Base-by-base conservation (phyloP, 2,329 filamentous ascomycete genomes). In the Xylariales sp. region DNA sequence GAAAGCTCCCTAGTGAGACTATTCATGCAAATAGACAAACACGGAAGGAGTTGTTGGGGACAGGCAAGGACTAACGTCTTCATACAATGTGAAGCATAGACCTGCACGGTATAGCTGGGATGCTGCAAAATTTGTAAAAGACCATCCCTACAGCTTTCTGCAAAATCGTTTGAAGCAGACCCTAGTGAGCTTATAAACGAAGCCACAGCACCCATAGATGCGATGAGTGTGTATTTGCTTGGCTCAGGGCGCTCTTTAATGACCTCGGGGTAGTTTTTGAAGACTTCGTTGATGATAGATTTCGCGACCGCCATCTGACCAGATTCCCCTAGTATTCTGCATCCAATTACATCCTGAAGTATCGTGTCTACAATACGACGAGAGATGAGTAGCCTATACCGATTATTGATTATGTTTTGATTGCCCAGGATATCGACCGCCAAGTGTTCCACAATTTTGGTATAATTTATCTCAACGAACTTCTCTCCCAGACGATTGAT, bases 1-100 rank as follows among this genome's bases (percentile, higher is more conserved):
- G 90, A 90, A 34, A 99, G 85, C 76, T 99, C 96, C 70, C 96
- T 87, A 69, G 90, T 93, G 68, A 99, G 86, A 77, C 93, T 97
- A 79, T 97, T 97, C 91, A 98, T 94, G 79, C 94, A 98, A 53
- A 98, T 93, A 0, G 95, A 97, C 18, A 98, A 89, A 70, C 94
- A 96, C 2, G 93, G 93, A 5, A 98, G 83, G 5, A 99, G 87
- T 77, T 98, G 95, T 73, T 97, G 93, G 4, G 96, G 96, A 73
- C 94, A 97, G 14, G 94, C 94, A 50, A 97, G 84, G 0, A 97
- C 93, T 75, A 98, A 96, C 0, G 87, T 89, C 73, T 95, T 93
- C 74, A 98, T 84, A 76, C 94, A 97, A 68, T 92, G 88, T 4
- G 96, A 93, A 1, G 93, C 91, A 75, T 96, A 92, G 3, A 98